Conservation (phyloP, 352 stramenopile species). For the Phytophthora quininea region DNA sequence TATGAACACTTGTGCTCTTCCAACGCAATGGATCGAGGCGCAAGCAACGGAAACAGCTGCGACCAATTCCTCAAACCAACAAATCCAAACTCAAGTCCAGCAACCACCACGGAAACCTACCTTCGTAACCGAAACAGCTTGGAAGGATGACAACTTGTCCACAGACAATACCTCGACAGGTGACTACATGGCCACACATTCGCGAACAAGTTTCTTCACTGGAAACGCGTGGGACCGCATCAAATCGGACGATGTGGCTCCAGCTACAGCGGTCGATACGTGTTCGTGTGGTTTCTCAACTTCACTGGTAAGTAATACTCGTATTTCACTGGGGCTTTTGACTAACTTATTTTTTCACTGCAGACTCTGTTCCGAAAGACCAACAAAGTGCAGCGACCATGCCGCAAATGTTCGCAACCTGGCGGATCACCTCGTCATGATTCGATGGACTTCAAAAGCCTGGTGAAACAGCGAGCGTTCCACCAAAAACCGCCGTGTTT, state of each 20-base stretch:
- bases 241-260: conserved; percentile 16
- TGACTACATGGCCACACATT: not conserved
- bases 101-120: conserved; percentile 10
- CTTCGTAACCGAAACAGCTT: conserved; percentile 27
- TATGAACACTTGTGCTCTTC: conserved; percentile 23
- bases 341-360: not conserved
- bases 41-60: no score
- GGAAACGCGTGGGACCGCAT: not conserved
- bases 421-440: not conserved
- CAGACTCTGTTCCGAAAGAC: conserved; percentile 29
- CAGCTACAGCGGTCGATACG: conserved; percentile 7
- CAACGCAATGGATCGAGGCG: not conserved
- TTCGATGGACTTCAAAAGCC: conserved; percentile 40
- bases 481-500: conserved; percentile 46
- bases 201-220: not conserved
- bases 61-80: not conserved
- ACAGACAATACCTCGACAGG: not conserved
- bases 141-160: conserved; percentile 3
- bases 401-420: conserved; percentile 12
- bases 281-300: conserved; percentile 25
- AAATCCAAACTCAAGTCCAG: conserved; percentile 2
- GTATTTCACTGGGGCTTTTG: no score
- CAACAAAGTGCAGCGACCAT: conserved; percentile 33
- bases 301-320: conserved; percentile 26
- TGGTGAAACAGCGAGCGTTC: conserved; percentile 70